phyloP scores from a whole-genome alignment of 768 basidiomycete genomes.

The Neoboletus brunneissimus region DNA sequence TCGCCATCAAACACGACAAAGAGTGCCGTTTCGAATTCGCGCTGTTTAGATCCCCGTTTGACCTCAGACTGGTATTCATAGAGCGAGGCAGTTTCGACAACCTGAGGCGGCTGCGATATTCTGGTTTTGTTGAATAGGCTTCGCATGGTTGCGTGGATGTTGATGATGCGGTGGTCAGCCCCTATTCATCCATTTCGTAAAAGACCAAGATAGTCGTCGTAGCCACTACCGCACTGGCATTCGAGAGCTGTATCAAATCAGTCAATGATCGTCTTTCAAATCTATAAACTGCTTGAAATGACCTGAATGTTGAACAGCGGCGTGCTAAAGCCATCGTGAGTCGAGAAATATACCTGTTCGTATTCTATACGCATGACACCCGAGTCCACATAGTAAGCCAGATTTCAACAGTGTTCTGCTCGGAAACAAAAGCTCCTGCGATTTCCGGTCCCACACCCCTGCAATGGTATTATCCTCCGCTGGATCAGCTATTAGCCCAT shows the following conservation, averaged over 20 bases:
- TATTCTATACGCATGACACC: neutral
- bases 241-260: no score
- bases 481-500: neutral
- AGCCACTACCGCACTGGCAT: no score
- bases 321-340: no score
- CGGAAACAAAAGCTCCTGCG: neutral
- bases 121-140: neutral
- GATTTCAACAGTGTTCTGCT: neutral
- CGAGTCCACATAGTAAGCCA: neutral
- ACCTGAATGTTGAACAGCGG: no score
- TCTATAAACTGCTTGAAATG: no score
- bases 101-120: neutral
- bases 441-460: neutral
- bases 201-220: no score
- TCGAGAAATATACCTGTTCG: neutral
- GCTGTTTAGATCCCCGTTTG: no score
- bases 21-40: neutral
- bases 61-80: no score
- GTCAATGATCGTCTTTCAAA: no score
- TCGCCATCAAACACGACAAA: conserved; percentile 3
- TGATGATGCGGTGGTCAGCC: no score
- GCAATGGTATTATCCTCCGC: neutral
- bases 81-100: no score
- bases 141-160: neutral
- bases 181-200: neutral